Base-by-base conservation (phyloP, 2,329 filamentous ascomycete species). In the Fusarium virguliforme region DNA sequence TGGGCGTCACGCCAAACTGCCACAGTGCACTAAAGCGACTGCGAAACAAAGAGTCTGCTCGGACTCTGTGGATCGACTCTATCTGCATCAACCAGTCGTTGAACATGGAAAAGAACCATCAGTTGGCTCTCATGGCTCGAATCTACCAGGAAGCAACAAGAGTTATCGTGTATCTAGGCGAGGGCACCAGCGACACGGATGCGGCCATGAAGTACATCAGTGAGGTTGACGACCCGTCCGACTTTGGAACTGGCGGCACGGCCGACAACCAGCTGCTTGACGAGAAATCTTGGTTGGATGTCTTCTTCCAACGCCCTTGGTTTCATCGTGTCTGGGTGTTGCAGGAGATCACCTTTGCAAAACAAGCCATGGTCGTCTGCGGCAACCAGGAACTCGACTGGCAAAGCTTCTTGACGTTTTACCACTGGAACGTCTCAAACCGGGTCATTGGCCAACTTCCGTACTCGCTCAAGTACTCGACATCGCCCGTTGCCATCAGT, bases 291-390 rank as follows among this genome's bases (percentile, higher is more conserved):
- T 32, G 30, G 8, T 35, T 53, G n/a, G 32, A 35, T 28, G 48
- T 35, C 13, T 28, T 53, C n/a, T 53, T 53, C 6, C 30, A 53
- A 35, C 13, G 30, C 4, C 48, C 48, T 34, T 53, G 30, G 48
- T 53, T 53, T 24, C 30, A 53, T 15, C 48, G 48, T 15, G n/a
- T 53, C 18, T 53, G 30, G 48, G 48, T 53, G 8, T 35, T 53
- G 4, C 48, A 53, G 35, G 48, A 53, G 32, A 35, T 53, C 7
- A 53, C 30, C 6, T 53, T 53, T 24, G 48, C 48, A 53, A 53
- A 35, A 35, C 28, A 35, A 22, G 48, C 48, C 48, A 24, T 53
- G 12, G 30, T 53, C 18, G 13, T 53, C 12, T 53, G 32, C 7
- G 48, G 48, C 6, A 24, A 22, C 24, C 48, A 53, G 12, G 18